Evolutionary conservation across 495 filamentous ascomycete species (phyloP).

Genomic region (Baudoinia panamericana): DNA sequence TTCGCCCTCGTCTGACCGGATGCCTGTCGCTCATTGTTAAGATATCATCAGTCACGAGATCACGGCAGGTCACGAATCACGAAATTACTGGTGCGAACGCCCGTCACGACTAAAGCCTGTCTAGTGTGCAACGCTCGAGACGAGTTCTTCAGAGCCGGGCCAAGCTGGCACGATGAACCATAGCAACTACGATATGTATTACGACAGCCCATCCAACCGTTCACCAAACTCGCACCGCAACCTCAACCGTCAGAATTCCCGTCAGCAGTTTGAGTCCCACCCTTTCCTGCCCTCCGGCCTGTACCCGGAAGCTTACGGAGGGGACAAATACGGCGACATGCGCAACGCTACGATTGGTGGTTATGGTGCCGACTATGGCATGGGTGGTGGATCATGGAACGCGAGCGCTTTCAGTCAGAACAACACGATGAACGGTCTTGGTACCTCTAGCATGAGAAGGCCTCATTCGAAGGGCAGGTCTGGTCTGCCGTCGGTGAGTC

Average conservation of each 20-base stretch:
- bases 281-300: conserved; percentile 50
- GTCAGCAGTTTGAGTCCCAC: conserved; percentile 22
- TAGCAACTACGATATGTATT: conserved; percentile 22
- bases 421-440: conserved; percentile 41
- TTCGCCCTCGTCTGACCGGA: no score
- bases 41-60: conserved; percentile 11
- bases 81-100: background rate
- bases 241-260: conserved; percentile 17
- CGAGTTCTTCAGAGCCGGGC: no score
- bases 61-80: conserved; percentile 5
- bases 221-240: conserved; percentile 20
- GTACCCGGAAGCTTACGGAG: conserved; percentile 48
- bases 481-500: conserved; percentile 44
- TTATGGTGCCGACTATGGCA: conserved; percentile 42
- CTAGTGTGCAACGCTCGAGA: background rate
- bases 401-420: conserved; percentile 33
- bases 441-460: conserved; percentile 45
- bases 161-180: conserved; percentile 10
- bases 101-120: background rate
- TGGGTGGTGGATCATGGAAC: conserved; percentile 49
- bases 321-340: conserved; percentile 43
- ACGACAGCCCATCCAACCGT: conserved; percentile 17
- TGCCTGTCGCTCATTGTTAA: conserved; percentile 1
- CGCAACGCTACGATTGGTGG: conserved; percentile 42
- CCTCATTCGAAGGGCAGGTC: conserved; percentile 39